Base-by-base conservation (phyloP, 805 yeast species). In the Scheffersomyces amazonensis region DNA sequence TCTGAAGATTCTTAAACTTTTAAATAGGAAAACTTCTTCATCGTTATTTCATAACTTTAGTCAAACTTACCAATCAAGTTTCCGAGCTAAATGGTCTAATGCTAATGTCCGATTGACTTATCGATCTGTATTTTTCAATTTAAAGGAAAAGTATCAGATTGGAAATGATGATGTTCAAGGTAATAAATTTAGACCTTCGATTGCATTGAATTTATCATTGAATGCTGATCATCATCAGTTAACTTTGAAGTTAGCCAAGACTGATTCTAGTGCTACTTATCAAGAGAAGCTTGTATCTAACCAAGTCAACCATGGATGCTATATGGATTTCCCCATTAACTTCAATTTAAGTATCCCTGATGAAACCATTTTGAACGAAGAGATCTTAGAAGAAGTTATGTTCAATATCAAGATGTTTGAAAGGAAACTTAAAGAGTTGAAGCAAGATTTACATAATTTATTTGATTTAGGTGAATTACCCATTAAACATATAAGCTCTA, bases 381-480 rank as follows among this genome's bases (percentile, higher is more conserved):
- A 62, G 22, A 49, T 62, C 9, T 43, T 65, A 36, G 56, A 58
- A n/a, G 83, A 81, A 16, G 67, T 81, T 31, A 67, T 67, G 42
- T 79, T 80, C 30, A 88, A 83, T 47, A 83, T 86, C 49, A 65
- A 62, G 37, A 49, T 56, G 30, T 58, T 75, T 40, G 70, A 73
- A 44, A 47, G 54, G 16, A 66, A 69, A 41, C 52, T 76, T 23
- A 66, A 63, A 15, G 69, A 66, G 25, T 60, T 80, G 22, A 58
- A 67, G 44, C 53, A 62, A 16, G 75, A 73, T 43, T 61, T 79
- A 34, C 48, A 61, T 29, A 53, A 54, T 31, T 65, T 78, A 27
- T 65, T 78, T 41, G 76, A 79, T 21, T 75, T 81, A 40, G 93
- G 93, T 2, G 79, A 80, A 44, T 74, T 80, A 46, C 88, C 86